These are phyloP conservation scores for Diaporthe nobilis DNA, from an alignment of 2,329 filamentous ascomycete genomes.

Conservation along the genomic window DNA sequence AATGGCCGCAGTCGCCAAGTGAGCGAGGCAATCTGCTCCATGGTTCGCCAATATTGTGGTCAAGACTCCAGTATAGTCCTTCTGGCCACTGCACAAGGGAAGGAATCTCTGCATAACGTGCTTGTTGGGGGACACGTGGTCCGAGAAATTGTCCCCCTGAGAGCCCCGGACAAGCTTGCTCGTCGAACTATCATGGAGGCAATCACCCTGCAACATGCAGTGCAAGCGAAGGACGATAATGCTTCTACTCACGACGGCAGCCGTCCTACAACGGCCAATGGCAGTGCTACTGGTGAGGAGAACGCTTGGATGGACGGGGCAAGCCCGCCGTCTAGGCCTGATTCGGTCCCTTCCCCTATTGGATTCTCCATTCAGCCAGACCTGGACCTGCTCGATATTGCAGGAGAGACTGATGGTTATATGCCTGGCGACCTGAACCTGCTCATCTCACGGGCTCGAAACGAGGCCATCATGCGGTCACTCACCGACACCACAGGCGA, in stretches of 20 bases:
- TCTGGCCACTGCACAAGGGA: slow-evolving; percentile 91
- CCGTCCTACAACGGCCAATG: slow-evolving; percentile 70
- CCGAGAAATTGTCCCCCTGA: slow-evolving; percentile 89
- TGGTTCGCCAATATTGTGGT: slow-evolving; percentile 87
- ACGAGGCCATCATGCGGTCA: slow-evolving; percentile 91
- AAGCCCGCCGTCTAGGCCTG: slow-evolving; percentile 66
- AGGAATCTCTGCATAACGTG: slow-evolving; percentile 91
- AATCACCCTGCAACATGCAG: slow-evolving; percentile 72
- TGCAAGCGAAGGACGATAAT: slow-evolving; percentile 55
- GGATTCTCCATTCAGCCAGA: slow-evolving; percentile 82
- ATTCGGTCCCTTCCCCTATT: slow-evolving; percentile 55
- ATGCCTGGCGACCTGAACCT: slow-evolving; percentile 95
- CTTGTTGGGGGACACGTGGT: slow-evolving; percentile 93
- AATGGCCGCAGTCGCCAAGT: slow-evolving; percentile 94
- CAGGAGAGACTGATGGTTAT: slow-evolving; percentile 95
- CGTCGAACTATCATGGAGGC: slow-evolving; percentile 87
- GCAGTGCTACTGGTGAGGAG: slow-evolving; percentile 64
- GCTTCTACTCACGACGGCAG: slow-evolving; percentile 60
- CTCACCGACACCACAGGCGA: slow-evolving; percentile 69
- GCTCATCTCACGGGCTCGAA: slow-evolving; percentile 87
- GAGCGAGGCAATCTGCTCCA: slow-evolving; percentile 87
- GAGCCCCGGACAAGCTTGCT: slow-evolving; percentile 93
- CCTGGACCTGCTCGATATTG: slow-evolving; percentile 92
- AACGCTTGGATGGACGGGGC: slow-evolving; percentile 83
- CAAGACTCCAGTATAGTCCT: slow-evolving; percentile 86